Evolutionary conservation across 805 yeast genomes (phyloP).

Genomic region (Millerago galiae): DNA sequence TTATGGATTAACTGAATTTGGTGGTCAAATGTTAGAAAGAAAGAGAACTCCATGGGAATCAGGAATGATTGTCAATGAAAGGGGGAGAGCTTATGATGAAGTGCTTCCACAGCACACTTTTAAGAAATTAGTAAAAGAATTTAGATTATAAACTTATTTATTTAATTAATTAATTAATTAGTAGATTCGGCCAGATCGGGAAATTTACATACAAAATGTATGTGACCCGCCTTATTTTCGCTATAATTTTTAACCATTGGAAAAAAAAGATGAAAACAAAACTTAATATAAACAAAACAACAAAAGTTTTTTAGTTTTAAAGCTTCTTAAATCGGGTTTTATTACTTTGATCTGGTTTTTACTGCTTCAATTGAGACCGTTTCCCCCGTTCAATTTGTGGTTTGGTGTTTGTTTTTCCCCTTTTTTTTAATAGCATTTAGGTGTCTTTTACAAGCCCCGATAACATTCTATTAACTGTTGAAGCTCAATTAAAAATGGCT

Average conservation of each 20-base stretch:
- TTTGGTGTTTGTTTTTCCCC: neutral
- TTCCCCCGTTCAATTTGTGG: too few species aligned
- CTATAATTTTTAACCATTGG: too few species aligned
- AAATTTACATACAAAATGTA: neutral
- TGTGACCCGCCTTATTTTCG: too few species aligned
- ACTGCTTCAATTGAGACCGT: neutral
- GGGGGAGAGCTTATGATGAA: conserved; percentile 24
- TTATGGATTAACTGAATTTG: conserved; percentile 45
- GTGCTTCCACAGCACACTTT: conserved; percentile 27
- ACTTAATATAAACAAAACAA: too few species aligned
- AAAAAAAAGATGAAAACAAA: too few species aligned
- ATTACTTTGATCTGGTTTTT: too few species aligned
- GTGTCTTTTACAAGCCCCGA: conserved; percentile 4
- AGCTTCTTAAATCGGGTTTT: too few species aligned
- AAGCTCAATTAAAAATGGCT: neutral
- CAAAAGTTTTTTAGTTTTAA: too few species aligned
- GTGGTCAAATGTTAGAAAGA: conserved; percentile 45
- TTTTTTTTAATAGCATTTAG: neutral
- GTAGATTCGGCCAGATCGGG: neutral
- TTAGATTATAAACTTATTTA: conserved; percentile 7
- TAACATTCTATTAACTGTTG: conserved; percentile 3
- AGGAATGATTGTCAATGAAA: conserved; percentile 38
- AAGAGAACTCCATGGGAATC: conserved; percentile 49
- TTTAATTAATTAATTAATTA: neutral
- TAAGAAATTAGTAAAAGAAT: conserved; percentile 14